These are phyloP conservation scores for Tremella fuciformis DNA, from an alignment of 768 basidiomycete species.

Conservation along the genomic window DNA sequence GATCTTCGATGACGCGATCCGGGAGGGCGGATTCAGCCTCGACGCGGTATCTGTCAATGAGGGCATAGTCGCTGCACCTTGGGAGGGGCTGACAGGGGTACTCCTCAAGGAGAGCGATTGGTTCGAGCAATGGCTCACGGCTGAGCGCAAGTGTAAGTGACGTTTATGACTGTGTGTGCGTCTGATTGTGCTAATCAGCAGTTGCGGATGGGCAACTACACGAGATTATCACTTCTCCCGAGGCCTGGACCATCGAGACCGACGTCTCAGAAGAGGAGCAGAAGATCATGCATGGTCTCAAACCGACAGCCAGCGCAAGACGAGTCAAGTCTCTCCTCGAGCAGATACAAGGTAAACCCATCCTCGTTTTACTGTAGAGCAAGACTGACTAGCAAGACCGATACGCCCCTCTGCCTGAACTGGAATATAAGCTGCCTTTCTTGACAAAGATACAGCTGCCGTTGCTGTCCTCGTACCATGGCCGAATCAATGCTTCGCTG, in stretches of 20 bases:
- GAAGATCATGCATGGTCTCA: constrained; percentile 54
- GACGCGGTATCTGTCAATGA: constrained; percentile 45
- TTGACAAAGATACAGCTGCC: constrained; percentile 81
- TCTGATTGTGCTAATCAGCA: constrained; percentile 47
- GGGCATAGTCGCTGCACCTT: constrained; percentile 49
- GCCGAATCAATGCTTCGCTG: constrained; percentile 74
- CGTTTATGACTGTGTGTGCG: background rate
- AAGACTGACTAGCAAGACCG: constrained; percentile 62
- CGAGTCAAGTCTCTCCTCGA: constrained; percentile 80
- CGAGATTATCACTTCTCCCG: constrained; percentile 70
- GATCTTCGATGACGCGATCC: constrained; percentile 74
- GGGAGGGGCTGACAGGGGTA: constrained; percentile 76
- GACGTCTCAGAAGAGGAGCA: constrained; percentile 60
- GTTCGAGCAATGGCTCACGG: constrained; percentile 86
- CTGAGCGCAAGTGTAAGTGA: constrained; percentile 78
- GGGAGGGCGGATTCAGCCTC: constrained; percentile 69
- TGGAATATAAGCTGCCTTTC: constrained; percentile 75
- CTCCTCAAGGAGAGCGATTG: constrained; percentile 79
- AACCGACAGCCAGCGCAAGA: constrained; percentile 78
- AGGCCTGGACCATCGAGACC: constrained; percentile 82
- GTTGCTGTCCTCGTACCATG: constrained; percentile 70
- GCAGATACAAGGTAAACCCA: constrained; percentile 65
- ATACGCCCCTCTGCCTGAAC: constrained; percentile 78
- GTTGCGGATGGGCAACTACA: constrained; percentile 85
- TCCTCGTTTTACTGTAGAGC: background rate